phyloP scores from a whole-genome alignment of 1,139 yeast species.

The Suhomyces yuchorum region DNA sequence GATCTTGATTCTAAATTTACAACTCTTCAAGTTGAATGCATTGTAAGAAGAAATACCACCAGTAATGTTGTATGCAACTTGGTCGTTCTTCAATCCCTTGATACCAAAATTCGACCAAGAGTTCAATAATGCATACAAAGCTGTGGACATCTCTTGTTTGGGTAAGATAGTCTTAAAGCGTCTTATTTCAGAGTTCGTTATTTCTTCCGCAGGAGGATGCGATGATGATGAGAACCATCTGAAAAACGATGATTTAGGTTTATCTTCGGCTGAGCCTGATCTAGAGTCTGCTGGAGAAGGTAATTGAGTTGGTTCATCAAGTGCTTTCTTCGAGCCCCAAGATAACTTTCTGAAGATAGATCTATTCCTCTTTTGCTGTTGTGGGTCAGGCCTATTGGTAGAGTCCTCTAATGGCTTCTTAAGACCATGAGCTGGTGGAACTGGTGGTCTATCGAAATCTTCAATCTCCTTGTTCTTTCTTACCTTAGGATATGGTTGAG shows the following conservation, averaged over 20 bases:
- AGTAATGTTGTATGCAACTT: conserved; percentile 46
- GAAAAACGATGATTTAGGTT: conserved; percentile 37
- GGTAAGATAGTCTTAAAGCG: conserved; percentile 49
- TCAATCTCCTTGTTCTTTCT: conserved; percentile 20
- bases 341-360: conserved; percentile 69
- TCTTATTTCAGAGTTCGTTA: conserved; percentile 31
- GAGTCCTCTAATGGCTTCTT: conserved; percentile 37
- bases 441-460: conserved; percentile 24
- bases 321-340: conserved; percentile 49
- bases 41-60: conserved; percentile 66
- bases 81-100: conserved; percentile 53
- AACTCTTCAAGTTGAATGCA: conserved; percentile 62
- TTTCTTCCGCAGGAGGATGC: conserved; percentile 5
- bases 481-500: conserved; percentile 35
- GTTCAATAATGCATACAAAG: conserved; percentile 59
- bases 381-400: conserved; percentile 29
- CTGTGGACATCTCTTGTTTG: conserved; percentile 61
- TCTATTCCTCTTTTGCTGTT: conserved; percentile 40
- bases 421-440: conserved; percentile 17
- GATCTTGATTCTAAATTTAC: conserved; percentile 62
- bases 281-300: conserved; percentile 46
- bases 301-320: conserved; percentile 29
- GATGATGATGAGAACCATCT: conserved; percentile 47
- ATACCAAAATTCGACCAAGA: conserved; percentile 77
- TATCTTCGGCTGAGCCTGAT: conserved; percentile 36